These are phyloP conservation scores for Salvia sclarea DNA, from an alignment of 305 asterid species.

Conservation along the genomic window DNA sequence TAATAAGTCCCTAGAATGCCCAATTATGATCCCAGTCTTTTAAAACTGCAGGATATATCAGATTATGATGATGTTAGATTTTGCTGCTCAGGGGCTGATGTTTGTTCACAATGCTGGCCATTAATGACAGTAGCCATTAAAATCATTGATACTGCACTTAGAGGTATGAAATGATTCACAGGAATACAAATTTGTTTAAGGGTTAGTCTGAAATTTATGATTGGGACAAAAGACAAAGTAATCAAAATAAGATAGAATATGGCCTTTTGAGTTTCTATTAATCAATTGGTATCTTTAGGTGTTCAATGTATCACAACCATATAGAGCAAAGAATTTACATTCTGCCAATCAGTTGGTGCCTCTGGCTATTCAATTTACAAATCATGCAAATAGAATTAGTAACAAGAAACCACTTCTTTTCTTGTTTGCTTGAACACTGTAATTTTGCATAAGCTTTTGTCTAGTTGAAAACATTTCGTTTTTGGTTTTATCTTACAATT, in stretches of 20 bases:
- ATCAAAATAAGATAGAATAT: background rate
- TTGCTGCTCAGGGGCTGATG: conserved; percentile 97
- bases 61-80: conserved; percentile 95
- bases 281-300: background rate
- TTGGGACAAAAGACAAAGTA: conserved; percentile 11
- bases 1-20: conserved; percentile 1
- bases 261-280: background rate
- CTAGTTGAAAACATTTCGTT: conserved; percentile 9
- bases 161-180: conserved; percentile 56
- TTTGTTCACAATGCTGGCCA: conserved; percentile 92
- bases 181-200: background rate
- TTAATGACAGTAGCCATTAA: conserved; percentile 90
- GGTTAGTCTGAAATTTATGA: background rate
- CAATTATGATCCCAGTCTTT: conserved; percentile 12
- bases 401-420: background rate
- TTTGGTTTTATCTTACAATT: background rate
- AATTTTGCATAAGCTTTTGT: background rate
- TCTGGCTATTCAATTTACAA: background rate
- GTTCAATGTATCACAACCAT: background rate
- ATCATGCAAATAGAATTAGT: background rate
- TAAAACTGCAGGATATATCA: conserved; percentile 66
- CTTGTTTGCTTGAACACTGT: background rate
- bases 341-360: background rate
- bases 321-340: background rate
- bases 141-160: conserved; percentile 85